Evolutionary conservation across 768 basidiomycete species (phyloP).

Genomic region (Russula sp.): DNA sequence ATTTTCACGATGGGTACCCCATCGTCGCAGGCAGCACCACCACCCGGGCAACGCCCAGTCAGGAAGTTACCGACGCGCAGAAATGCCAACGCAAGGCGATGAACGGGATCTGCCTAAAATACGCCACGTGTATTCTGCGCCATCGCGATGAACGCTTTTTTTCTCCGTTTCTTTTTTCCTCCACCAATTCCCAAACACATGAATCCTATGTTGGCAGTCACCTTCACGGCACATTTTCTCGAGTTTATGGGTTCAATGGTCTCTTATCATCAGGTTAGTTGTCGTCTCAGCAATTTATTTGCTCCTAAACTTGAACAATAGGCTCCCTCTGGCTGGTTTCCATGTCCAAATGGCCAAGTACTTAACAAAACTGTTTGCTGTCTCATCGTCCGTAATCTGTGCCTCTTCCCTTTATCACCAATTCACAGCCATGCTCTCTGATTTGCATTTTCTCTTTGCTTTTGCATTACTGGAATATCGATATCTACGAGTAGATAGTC

Average conservation of each 20-base stretch:
- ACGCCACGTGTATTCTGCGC: neutral
- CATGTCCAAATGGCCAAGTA: conserved; percentile 1
- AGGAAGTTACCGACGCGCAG: conserved; percentile 39
- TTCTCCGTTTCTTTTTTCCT: conserved; percentile 5
- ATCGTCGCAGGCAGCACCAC: conserved; percentile 29
- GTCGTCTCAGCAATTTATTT: neutral
- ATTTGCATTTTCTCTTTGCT: conserved; percentile 13
- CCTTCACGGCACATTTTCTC: conserved; percentile 4
- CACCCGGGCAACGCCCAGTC: conserved; percentile 31
- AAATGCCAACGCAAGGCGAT: conserved; percentile 31
- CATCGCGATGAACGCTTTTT: conserved; percentile 2
- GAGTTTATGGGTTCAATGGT: neutral
- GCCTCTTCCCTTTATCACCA: conserved; percentile 5
- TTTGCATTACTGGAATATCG: conserved; percentile 24
- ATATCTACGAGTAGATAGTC: conserved; percentile 27
- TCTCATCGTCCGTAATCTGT: conserved; percentile 6
- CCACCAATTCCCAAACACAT: neutral
- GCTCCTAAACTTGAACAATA: neutral
- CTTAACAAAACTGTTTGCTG: conserved; percentile 8
- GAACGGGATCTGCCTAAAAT: neutral
- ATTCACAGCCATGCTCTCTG: conserved; percentile 16
- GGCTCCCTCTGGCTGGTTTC: conserved; percentile 12
- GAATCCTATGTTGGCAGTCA: conserved; percentile 4
- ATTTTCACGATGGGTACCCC: conserved; percentile 37
- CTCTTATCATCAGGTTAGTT: conserved; percentile 16